Evolutionary conservation across 2,329 filamentous ascomycete species (phyloP), one percentile per base, ranked within the genome.

Genomic region (Diaporthe capsici): DNA sequence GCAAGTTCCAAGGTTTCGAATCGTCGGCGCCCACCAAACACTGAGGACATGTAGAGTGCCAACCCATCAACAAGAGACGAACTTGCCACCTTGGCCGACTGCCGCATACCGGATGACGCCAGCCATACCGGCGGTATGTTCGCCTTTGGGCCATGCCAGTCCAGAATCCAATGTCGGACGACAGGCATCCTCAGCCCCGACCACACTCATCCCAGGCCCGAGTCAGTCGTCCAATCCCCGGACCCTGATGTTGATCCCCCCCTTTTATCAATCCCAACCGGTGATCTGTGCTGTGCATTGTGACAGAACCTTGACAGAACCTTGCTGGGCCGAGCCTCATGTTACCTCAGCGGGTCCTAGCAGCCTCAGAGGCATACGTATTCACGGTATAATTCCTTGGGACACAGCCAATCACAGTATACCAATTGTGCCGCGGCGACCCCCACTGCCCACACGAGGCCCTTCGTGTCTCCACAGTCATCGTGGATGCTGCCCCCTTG

Each of bases 281-380:
- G 42, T 60, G 55, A 60, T 57, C 51, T 71, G 39, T 60, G 68
- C 51, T 42, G 39, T 71, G 55, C 68, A 71, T 57, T 57, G 57
- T 51, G 42, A 63, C 47, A 37, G 44, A 39, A 53, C n/a, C 49
- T 53, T 44, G 60, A 61, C 42, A 4, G 47, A 34, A 31, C 55
- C 57, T 63, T 28, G 47, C 58, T 39, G 31, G n/a, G 12, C 25
- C 15, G 71, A 60, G 44, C 71, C 71, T 39, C 71, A 55, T 55
- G 4, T 42, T 42, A 73, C 47, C 65, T 55, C 34, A 70, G 65
- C 65, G 47, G 65, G 65, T 34, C 49, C 49, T 13, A 28, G n/a
- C 49, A 42, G 65, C 25, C 65, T 68, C 65, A 42, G 47, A 53
- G 31, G 65, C 47, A 37, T 68, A 70, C 65, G 49, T 42, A 51